These are phyloP conservation scores for Pugionium dolabratum DNA, from an alignment of 345 rosid species.

Conservation along the genomic window DNA sequence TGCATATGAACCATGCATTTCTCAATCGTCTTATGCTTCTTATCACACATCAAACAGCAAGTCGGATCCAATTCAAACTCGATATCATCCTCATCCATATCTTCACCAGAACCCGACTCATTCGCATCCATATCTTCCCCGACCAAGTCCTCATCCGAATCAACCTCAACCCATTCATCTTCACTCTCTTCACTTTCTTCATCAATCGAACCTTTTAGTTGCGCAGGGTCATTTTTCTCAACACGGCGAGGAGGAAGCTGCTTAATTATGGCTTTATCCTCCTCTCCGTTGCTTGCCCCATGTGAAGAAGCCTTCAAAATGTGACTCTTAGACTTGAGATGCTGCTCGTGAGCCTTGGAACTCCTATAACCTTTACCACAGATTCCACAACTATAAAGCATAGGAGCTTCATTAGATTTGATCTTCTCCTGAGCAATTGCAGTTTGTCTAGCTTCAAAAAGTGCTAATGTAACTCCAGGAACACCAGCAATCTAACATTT, in stretches of 20 bases:
- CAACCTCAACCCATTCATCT: slow-evolving; percentile 88
- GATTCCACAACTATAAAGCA: slow-evolving; percentile 75
- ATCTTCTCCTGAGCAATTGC: slow-evolving; percentile 65
- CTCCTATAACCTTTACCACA: slow-evolving; percentile 82
- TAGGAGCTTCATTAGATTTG: slow-evolving; percentile 55
- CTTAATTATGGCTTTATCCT: slow-evolving; percentile 55
- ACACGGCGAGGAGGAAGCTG: slow-evolving; percentile 58
- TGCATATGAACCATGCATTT: slow-evolving; percentile 97
- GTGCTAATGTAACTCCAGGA: slow-evolving; percentile 90
- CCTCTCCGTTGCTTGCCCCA: slow-evolving; percentile 40
- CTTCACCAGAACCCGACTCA: slow-evolving; percentile 47
- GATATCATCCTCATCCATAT: slow-evolving; percentile 49
- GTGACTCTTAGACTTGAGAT: slow-evolving; percentile 73
- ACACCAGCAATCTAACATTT: slow-evolving; percentile 81
- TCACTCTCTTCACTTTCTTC: slow-evolving; percentile 73
- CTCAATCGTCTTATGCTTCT: slow-evolving; percentile 58
- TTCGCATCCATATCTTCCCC: slow-evolving; percentile 53
- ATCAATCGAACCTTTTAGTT: slow-evolving; percentile 39
- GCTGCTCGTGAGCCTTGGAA: slow-evolving; percentile 80
- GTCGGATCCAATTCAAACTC: slow-evolving; percentile 64
- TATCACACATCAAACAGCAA: slow-evolving; percentile 91
- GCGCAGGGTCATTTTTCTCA: slow-evolving; percentile 26
- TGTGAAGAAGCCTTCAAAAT: slow-evolving; percentile 60
- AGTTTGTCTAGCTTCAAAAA: slow-evolving; percentile 75
- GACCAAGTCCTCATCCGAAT: slow-evolving; percentile 64